Conservation (phyloP, 2,329 filamentous ascomycete species). For the Lecanicillium sp. region DNA sequence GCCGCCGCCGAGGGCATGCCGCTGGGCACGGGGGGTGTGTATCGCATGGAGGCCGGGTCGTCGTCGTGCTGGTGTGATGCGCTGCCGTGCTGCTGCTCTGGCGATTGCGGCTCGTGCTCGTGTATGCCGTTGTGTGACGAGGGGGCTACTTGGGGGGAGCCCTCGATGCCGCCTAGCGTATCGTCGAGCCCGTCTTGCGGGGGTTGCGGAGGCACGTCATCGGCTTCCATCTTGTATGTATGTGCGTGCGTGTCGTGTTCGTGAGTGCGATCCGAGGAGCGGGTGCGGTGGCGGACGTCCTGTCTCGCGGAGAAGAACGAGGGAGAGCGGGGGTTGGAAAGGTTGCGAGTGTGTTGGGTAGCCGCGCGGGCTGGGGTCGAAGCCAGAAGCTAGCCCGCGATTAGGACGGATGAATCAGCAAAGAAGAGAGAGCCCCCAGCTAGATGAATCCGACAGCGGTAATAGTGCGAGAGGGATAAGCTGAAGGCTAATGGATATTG, state of each 20-base stretch:
- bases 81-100: conserved; percentile 43
- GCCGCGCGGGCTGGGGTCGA: conserved; percentile 9
- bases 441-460: too few relatives aligned
- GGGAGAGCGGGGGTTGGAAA: not conserved
- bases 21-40: conserved; percentile 32
- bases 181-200: conserved; percentile 41
- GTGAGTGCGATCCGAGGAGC: too few relatives aligned
- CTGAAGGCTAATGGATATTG: conserved; percentile 10
- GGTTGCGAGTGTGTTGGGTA: conserved; percentile 2
- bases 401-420: too few relatives aligned
- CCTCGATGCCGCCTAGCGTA: conserved; percentile 44
- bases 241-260: not conserved
- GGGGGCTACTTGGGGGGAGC: conserved; percentile 34
- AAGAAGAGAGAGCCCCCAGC: too few relatives aligned
- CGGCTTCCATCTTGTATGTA: conserved; percentile 16
- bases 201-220: conserved; percentile 11
- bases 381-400: not conserved
- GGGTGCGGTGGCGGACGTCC: not conserved
- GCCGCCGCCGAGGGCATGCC: conserved; percentile 19
- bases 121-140: conserved; percentile 28
- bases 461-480: not conserved
- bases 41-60: conserved; percentile 38
- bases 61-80: conserved; percentile 34
- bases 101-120: conserved; percentile 42
- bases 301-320: not conserved